Base-by-base conservation (phyloP, 192 early-diverging fungal species). In the Backusella sp. region DNA sequence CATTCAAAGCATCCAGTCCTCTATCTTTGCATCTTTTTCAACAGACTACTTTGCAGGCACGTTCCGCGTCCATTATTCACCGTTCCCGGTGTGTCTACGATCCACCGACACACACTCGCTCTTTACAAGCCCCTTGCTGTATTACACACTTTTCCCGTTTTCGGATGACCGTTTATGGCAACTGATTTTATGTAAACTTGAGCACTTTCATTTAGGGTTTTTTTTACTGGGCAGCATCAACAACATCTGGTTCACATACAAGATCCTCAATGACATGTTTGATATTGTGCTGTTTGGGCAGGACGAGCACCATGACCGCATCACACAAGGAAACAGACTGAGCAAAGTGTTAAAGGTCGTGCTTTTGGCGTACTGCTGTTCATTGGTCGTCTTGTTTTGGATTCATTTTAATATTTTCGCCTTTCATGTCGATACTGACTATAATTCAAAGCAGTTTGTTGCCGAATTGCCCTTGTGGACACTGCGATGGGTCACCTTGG, bases 401-500 rank as follows among this genome's bases (percentile, higher is more conserved):
- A 82, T 89, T 73, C 87, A 87, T 53, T 89, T 86, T 65, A 89
- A 85, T 74, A 34, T 89, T 30, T 82, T 87, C 62, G 86, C 86
- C 0, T 87, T 89, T 68, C 70, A 83, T 17, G 77, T 83, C 3
- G 73, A 80, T 41, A 68, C 76, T 6, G 46, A 71, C 17, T 81
- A 41, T 73, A 82, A 52, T 6, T 34, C 74, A 15, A 77, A 85
- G 41, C 84, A 89, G 23, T 89, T 89, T 73, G 56, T 89, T 67
- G 79, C 75, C 3, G 88, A 89, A 73, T 66, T 89, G 15, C 88
- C 88, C 0, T 77, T 89, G 15, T 89, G 86, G 86, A 82, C 81
- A 0, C 53, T 89, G 36, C 77, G 88, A 26, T 89, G 86, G 86
- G 79, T 86, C n/a, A 89, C 87, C 7, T 76, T 89, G 8, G 85